phyloP scores from a whole-genome alignment of 2,329 filamentous ascomycete species.

The Aspergillus versicolor region DNA sequence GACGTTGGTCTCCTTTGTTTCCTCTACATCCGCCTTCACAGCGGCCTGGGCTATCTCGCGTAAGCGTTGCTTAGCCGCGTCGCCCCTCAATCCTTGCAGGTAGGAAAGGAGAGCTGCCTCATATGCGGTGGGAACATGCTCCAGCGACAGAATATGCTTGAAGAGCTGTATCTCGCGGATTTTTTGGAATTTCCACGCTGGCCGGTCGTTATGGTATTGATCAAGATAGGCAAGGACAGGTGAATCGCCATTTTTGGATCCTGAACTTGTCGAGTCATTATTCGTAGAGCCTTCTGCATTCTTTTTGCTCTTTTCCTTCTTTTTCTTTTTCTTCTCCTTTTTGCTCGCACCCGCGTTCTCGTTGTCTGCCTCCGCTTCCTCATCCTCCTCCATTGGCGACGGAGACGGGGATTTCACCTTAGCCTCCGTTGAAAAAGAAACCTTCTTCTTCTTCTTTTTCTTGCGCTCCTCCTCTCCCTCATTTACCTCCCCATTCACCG shows the following conservation, averaged over 20 bases:
- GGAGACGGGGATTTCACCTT: slow-evolving; percentile 12
- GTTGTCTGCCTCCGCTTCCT: slow-evolving; percentile 39
- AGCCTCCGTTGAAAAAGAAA: slow-evolving; percentile 59
- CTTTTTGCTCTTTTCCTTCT: slow-evolving; percentile 28
- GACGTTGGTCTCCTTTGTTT: slow-evolving; percentile 4
- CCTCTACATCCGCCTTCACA: slow-evolving; percentile 44
- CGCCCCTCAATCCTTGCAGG: slow-evolving; percentile 74
- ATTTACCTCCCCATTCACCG: slow-evolving; percentile 11
- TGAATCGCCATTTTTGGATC: slow-evolving; percentile 28
- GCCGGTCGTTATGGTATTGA: slow-evolving; percentile 69
- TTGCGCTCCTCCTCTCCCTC: slow-evolving; percentile 46
- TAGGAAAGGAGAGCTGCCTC: slow-evolving; percentile 72
- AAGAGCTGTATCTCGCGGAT: slow-evolving; percentile 82
- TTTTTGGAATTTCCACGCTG: slow-evolving; percentile 94
- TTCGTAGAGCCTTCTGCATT: slow-evolving; percentile 23
- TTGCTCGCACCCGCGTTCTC: slow-evolving; percentile 18
- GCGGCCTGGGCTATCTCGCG: slow-evolving; percentile 64
- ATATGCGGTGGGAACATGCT: slow-evolving; percentile 68
- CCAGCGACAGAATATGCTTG: slow-evolving; percentile 74
- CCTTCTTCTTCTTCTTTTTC: slow-evolving; percentile 51
- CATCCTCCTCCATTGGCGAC: slow-evolving; percentile 54
- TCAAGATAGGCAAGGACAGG: slow-evolving; percentile 74
- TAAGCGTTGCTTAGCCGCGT: slow-evolving; percentile 65
- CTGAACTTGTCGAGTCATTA: slow-evolving; percentile 8
- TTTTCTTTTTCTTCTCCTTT: slow-evolving; percentile 15